Evolutionary conservation across 2,329 filamentous ascomycete species (phyloP).

Genomic region (Diaporthe sp.): DNA sequence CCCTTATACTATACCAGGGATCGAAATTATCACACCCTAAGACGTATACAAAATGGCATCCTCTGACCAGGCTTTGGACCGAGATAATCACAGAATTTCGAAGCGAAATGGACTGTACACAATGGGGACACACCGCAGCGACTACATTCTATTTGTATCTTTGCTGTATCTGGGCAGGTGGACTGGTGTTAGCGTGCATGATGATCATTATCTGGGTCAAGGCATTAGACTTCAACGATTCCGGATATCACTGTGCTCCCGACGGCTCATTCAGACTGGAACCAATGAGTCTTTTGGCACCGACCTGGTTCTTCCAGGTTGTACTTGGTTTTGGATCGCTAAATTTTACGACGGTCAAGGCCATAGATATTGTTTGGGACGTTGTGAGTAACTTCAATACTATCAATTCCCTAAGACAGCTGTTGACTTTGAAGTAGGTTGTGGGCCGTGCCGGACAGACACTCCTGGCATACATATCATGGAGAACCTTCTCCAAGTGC

Average conservation of each 20-base stretch:
- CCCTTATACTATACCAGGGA: too few species aligned
- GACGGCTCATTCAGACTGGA: conserved; percentile 11
- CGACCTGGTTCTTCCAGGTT: neutral
- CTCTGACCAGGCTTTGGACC: neutral
- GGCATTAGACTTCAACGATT: fast-evolving
- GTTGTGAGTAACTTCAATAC: neutral
- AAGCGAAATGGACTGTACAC: neutral
- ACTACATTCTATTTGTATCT: neutral
- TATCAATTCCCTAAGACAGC: too few species aligned
- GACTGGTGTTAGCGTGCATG: too few species aligned
- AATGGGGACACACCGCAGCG: neutral
- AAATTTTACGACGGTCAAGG: neutral
- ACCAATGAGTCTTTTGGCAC: neutral
- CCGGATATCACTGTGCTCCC: neutral
- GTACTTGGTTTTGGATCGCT: neutral
- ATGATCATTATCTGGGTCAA: too few species aligned
- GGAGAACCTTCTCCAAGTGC: neutral
- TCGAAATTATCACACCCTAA: neutral
- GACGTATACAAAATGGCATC: neutral
- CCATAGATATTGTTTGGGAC: neutral
- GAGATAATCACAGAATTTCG: neutral
- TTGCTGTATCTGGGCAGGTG: neutral
- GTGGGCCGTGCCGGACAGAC: conserved; percentile 1
- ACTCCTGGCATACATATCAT: neutral
- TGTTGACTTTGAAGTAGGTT: neutral